Conservation (phyloP, 305 asterid species). For the Stenogyne calaminthoides region DNA sequence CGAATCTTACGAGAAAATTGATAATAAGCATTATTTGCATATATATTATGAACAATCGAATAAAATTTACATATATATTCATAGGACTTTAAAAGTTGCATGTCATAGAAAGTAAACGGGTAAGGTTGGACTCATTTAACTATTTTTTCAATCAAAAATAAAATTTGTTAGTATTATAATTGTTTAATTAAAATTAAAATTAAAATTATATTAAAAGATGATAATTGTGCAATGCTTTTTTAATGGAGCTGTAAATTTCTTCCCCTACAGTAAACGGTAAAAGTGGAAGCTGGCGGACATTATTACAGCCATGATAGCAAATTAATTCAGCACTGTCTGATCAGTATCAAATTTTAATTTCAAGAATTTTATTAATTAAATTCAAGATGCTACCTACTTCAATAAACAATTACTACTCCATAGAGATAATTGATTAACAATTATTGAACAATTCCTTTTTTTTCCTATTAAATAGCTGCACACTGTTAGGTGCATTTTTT, state of each 20-base stretch:
- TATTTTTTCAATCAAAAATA: too few relatives aligned
- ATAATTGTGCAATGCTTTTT: too few relatives aligned
- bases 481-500: slow-evolving; percentile 18
- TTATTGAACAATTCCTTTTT: neutral
- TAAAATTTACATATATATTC: too few relatives aligned
- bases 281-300: slow-evolving; percentile 7
- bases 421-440: slow-evolving; percentile 4
- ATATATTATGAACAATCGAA: too few relatives aligned
- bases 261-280: neutral
- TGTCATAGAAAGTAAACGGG: too few relatives aligned
- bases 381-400: neutral
- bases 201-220: too few relatives aligned
- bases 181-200: too few relatives aligned
- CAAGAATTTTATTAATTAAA: neutral
- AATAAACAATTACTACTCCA: neutral
- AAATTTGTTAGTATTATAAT: too few relatives aligned
- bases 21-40: too few relatives aligned
- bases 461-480: neutral
- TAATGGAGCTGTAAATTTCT: neutral
- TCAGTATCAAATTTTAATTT: neutral
- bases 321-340: slow-evolving; percentile 20
- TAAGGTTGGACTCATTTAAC: too few relatives aligned
- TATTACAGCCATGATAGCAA: slow-evolving; percentile 28
- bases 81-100: too few relatives aligned
- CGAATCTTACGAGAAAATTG: too few relatives aligned